Evolutionary conservation across 2,329 filamentous ascomycete genomes (phyloP).

Genomic region (Chaetomium sp.): DNA sequence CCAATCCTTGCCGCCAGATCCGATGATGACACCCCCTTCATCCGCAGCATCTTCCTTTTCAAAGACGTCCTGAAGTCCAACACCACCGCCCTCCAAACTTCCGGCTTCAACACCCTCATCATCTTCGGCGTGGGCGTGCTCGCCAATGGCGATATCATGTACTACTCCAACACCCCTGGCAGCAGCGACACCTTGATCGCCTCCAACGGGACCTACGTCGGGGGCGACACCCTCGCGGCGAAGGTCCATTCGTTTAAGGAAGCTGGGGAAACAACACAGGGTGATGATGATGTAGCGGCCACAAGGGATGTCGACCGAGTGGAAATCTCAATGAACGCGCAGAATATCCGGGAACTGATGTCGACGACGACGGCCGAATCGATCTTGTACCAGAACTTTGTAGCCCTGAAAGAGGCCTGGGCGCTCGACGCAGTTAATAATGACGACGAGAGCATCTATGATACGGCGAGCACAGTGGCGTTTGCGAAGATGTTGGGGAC

Average conservation of each 20-base stretch:
- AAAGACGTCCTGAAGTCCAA: slow-evolving; percentile 41
- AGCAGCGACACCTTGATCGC: slow-evolving; percentile 33
- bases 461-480: slow-evolving; percentile 35
- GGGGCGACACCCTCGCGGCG: slow-evolving; percentile 40
- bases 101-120: slow-evolving; percentile 38
- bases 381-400: slow-evolving; percentile 35
- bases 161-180: slow-evolving; percentile 38
- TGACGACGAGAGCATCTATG: slow-evolving; percentile 40
- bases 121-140: slow-evolving; percentile 40
- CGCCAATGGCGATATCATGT: slow-evolving; percentile 38
- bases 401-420: slow-evolving; percentile 35
- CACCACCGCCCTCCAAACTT: slow-evolving; percentile 34
- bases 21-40: not conserved
- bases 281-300: slow-evolving; percentile 17
- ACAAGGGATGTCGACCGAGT: slow-evolving; percentile 28
- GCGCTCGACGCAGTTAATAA: slow-evolving; percentile 41
- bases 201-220: slow-evolving; percentile 39
- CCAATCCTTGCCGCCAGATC: not conserved
- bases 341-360: slow-evolving; percentile 36
- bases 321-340: slow-evolving; percentile 39
- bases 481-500: slow-evolving; percentile 37
- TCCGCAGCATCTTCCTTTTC: slow-evolving; percentile 32
- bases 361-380: slow-evolving; percentile 30
- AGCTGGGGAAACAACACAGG: slow-evolving; percentile 19
- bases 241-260: slow-evolving; percentile 40